phyloP scores from a whole-genome alignment of 2,329 filamentous ascomycete species.

The Apiospora hydei region DNA sequence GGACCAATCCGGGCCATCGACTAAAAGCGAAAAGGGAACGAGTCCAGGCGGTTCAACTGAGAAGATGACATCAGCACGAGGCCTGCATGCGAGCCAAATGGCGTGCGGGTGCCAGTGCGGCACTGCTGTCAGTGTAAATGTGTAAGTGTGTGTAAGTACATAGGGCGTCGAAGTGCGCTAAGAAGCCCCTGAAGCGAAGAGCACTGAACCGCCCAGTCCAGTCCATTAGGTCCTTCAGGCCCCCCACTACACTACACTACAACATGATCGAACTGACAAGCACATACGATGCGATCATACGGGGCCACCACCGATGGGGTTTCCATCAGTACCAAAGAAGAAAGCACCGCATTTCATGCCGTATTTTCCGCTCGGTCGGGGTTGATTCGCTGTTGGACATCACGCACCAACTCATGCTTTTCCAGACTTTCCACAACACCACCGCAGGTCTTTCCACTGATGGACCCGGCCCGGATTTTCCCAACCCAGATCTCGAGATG shows the following conservation, averaged over 20 bases:
- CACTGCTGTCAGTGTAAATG: background rate
- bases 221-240: too few species aligned
- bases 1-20: background rate
- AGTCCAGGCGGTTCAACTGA: background rate
- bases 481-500: background rate
- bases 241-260: background rate
- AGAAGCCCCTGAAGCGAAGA: too few species aligned
- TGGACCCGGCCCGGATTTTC: background rate
- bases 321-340: background rate
- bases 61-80: conserved; percentile 2
- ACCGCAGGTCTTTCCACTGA: too few species aligned
- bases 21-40: background rate
- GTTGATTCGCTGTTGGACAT: background rate
- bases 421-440: background rate
- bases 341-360: background rate
- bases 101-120: background rate
- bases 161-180: background rate
- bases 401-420: background rate
- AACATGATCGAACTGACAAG: background rate
- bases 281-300: background rate
- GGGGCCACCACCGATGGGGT: background rate
- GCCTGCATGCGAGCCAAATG: background rate
- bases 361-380: background rate
- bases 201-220: too few species aligned
- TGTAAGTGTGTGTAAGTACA: background rate